These are phyloP conservation scores for Arthrobotrys conoides DNA, from an alignment of 2,329 filamentous ascomycete species.

Conservation along the genomic window DNA sequence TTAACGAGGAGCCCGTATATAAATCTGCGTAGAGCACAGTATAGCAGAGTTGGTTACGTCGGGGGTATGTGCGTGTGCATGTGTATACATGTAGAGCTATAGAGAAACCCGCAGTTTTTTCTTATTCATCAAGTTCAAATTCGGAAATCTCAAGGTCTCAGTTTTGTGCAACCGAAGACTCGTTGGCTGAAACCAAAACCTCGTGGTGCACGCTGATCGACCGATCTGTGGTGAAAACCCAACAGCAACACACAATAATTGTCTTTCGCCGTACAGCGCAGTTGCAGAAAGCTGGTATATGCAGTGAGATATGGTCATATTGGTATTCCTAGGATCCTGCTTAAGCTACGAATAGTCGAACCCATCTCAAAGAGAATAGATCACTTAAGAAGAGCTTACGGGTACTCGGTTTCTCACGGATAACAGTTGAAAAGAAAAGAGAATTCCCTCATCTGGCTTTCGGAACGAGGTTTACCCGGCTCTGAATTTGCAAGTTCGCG, in stretches of 20 bases:
- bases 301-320: neutral
- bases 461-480: conserved; percentile 1
- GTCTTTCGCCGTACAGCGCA: neutral
- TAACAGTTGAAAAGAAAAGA: too few species aligned
- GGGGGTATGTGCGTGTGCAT: neutral
- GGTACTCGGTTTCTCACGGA: neutral
- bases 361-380: neutral
- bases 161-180: conserved; percentile 8
- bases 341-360: too few species aligned
- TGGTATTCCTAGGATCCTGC: conserved; percentile 10
- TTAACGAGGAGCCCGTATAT: too few species aligned
- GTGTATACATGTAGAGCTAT: too few species aligned
- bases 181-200: neutral
- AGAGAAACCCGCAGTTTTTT: neutral
- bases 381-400: neutral
- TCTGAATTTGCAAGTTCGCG: neutral
- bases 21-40: too few species aligned
- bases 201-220: conserved; percentile 14
- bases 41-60: too few species aligned
- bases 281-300: neutral
- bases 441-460: neutral
- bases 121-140: neutral
- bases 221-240: conserved; percentile 21
- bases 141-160: conserved; percentile 10
- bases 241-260: conserved; percentile 16